Evolutionary conservation across 805 yeast species (phyloP).

Genomic region (Sugiyamaella mastotermitis): DNA sequence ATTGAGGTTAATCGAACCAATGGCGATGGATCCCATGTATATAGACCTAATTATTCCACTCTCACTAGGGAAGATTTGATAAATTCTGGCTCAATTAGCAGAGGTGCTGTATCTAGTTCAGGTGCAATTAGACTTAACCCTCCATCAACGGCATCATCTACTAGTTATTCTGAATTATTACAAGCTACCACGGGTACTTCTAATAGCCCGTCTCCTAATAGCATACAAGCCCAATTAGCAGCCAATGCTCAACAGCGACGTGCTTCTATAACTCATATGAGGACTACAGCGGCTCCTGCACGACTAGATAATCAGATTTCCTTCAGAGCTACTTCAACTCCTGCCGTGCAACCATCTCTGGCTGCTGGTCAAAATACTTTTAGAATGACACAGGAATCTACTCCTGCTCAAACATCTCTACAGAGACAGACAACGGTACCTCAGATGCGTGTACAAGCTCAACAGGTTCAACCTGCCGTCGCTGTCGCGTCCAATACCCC

Average conservation of each 20-base stretch:
- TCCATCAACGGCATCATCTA: neutral
- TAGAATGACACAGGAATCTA: neutral
- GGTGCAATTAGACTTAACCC: neutral
- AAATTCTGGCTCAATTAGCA: too few species aligned
- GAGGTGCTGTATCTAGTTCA: neutral
- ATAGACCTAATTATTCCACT: conserved; percentile 9
- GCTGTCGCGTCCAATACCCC: neutral
- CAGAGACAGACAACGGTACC: conserved; percentile 13
- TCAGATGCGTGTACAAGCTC: conserved; percentile 15
- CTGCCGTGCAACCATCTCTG: conserved; percentile 20
- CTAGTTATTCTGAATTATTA: neutral
- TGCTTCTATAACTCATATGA: neutral
- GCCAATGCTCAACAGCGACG: conserved; percentile 14
- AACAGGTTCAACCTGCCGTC: neutral
- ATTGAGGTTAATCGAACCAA: conserved; percentile 21
- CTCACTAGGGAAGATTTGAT: conserved; percentile 10
- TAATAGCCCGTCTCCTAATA: conserved; percentile 10
- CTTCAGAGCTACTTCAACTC: conserved; percentile 7
- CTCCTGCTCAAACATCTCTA: neutral
- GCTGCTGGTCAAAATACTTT: conserved; percentile 23
- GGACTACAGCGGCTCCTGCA: conserved; percentile 6
- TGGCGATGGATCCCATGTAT: neutral
- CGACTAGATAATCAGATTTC: neutral
- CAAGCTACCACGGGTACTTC: neutral
- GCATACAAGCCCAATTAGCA: conserved; percentile 19